Evolutionary conservation across 2,329 filamentous ascomycete genomes (phyloP).

Genomic region (Myriosclerotinia curreyana): DNA sequence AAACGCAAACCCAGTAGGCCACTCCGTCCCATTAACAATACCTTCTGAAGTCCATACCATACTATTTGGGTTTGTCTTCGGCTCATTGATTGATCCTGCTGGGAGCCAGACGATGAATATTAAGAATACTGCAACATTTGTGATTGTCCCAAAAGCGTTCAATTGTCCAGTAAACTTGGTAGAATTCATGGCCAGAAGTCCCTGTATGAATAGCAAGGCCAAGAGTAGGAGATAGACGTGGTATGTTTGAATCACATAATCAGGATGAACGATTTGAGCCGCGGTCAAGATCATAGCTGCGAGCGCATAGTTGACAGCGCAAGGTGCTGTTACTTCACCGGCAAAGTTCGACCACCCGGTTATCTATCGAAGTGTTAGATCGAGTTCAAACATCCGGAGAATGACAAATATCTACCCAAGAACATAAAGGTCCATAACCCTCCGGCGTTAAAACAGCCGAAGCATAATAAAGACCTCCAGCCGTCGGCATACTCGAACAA

Average conservation of each 20-base stretch:
- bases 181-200: slow-evolving; percentile 39
- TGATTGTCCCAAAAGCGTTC: slow-evolving; percentile 26
- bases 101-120: slow-evolving; percentile 39
- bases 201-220: slow-evolving; percentile 37
- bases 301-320: slow-evolving; percentile 39
- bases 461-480: slow-evolving; percentile 63
- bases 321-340: slow-evolving; percentile 25
- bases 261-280: slow-evolving; percentile 39
- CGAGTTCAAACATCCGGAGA: neutral
- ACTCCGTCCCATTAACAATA: slow-evolving; percentile 57
- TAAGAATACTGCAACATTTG: slow-evolving; percentile 38
- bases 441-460: slow-evolving; percentile 43
- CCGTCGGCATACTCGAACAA: slow-evolving; percentile 62
- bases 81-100: slow-evolving; percentile 23
- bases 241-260: slow-evolving; percentile 39
- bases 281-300: slow-evolving; percentile 41
- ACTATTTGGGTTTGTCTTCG: slow-evolving; percentile 20
- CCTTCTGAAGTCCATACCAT: slow-evolving; percentile 23
- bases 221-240: slow-evolving; percentile 41
- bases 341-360: slow-evolving; percentile 27
- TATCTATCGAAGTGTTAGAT: slow-evolving; percentile 14
- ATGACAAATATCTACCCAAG: slow-evolving; percentile 21
- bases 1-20: slow-evolving; percentile 55
- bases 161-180: slow-evolving; percentile 35
- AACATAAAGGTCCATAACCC: slow-evolving; percentile 28